phyloP scores from a whole-genome alignment of 768 basidiomycete genomes.

The Trametes maxima region DNA sequence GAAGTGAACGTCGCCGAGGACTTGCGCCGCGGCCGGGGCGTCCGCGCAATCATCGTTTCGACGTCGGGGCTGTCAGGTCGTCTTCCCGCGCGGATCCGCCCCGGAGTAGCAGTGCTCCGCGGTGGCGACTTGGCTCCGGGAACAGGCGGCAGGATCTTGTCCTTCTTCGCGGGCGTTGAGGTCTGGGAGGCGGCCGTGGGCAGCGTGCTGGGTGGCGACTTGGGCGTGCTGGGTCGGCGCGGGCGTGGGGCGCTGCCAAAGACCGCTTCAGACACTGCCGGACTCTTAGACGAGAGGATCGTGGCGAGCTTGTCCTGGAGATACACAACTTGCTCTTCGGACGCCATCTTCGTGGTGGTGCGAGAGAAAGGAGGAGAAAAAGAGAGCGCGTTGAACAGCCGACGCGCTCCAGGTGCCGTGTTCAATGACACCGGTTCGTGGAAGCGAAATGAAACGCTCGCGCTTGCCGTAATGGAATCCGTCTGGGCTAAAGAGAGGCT shows the following conservation, averaged over 20 bases:
- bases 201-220: conserved; percentile 11
- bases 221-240: conserved; percentile 21
- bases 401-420: not conserved
- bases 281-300: conserved; percentile 21
- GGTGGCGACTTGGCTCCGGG: not conserved
- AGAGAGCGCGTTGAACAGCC: not conserved
- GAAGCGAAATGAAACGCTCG: conserved; percentile 6
- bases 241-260: conserved; percentile 29
- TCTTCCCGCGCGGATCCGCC: conserved; percentile 3
- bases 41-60: conserved; percentile 34
- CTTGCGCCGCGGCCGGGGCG: conserved; percentile 35
- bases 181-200: conserved; percentile 10
- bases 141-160: conserved; percentile 8
- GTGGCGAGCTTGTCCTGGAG: conserved; percentile 10
- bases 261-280: conserved; percentile 20
- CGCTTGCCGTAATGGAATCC: not conserved
- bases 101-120: not conserved
- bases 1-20: conserved; percentile 28
- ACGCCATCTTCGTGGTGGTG: not conserved
- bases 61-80: conserved; percentile 38
- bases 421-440: conserved; percentile 14
- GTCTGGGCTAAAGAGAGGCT: not conserved
- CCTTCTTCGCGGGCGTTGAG: conserved; percentile 3
- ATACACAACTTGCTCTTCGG: conserved; percentile 18
- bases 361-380: not conserved